Base-by-base conservation (phyloP, 805 yeast species). In the Yamadazyma akitaensis region DNA sequence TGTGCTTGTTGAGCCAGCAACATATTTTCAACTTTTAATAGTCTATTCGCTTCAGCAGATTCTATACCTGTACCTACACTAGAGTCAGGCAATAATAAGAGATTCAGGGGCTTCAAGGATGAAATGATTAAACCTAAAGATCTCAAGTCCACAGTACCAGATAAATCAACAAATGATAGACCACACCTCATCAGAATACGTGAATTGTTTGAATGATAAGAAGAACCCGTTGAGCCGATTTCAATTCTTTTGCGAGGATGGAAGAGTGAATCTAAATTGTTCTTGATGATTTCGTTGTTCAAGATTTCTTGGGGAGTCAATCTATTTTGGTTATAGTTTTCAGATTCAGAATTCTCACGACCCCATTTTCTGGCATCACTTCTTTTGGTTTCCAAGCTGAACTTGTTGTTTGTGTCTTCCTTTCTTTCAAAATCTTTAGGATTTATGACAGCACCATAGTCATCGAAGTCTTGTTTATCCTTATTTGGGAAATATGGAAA, bases 141-240 rank as follows among this genome's bases (percentile, higher is more conserved):
- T 51, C 97, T 75, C 51, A 84, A 70, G 60, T 94, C 97, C 0
- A 88, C 92, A 16, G 85, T 65, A 17, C 97, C 96, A 13, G 90
- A 79, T 39, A 91, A 71, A 60, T 92, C 97, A 46, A 92, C 79
- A 59, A 72, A 89, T 2, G 87, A 77, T 7, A 91, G 64, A 1
- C 83, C 85, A 64, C 97, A 90, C 48, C 83, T 70, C 4, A 88
- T 68, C n/a, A 26, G 40, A 16, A 52, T 19, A 13, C 43, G 42
- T n/a, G 31, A 35, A 45, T 4, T 57, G 8, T 52, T 47, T n/a
- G 47, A 44, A 7, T 21, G 24, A 36, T 46, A 48, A 11, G 60
- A 40, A 0, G 67, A 57, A 14, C 51, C 55, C 2, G 59, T 58
- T 12, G 57, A 48, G 13, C 43, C 43, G 13, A 49, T 40, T n/a